Evolutionary conservation across 768 basidiomycete species (phyloP), one percentile per base, ranked within the genome.

Genomic region (Calocera viscosa): DNA sequence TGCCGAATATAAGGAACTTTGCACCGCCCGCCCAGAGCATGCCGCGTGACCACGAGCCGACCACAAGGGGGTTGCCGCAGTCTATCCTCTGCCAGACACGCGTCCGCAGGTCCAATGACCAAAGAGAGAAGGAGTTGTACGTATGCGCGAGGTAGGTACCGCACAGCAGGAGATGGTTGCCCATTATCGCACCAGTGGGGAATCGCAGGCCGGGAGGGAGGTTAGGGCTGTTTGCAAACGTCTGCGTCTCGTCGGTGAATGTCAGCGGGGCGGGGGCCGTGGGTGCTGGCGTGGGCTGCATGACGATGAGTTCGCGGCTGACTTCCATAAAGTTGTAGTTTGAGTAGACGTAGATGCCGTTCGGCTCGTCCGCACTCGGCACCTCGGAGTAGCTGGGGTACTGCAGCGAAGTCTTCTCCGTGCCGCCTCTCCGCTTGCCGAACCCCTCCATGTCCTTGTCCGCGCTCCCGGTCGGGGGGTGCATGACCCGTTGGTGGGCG

Each of bases 261-360:
- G 83, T 83, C 73, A 93, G 94, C 84, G 19, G 82, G 79, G 71
- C 87, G 83, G 1, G 90, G 85, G 43, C 49, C 40, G 39, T 69
- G 63, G 38, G 67, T 1, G 68, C 49, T 0, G 73, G 70, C 0
- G 87, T 80, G 0, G 93, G 93, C 2, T 89, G 86, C 74, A 97
- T 87, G 34, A 97, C 83, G 78, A 96, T 92, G 64, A 98, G 84
- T 74, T 97, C 95, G 43, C 95, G 89, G 74, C 92, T 90, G 69
- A 97, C 94, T 73, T 96, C 92, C 66, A 89, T 91, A 77, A 94
- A 94, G 78, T 97, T 97, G 80, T 94, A 96, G 75, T 98, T 99
- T 72, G 91, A 93, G 76, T 94, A 99, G 30, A 95, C 79, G 76
- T 85, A 90, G 33, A 97, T 90, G 71, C 96, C 90, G 70, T 85